Percentiles rank a stretch among this genome's conserved stretches.
Evolutionary conservation across 805 yeast species (phyloP).

Genomic region (Candida verbasci): DNA sequence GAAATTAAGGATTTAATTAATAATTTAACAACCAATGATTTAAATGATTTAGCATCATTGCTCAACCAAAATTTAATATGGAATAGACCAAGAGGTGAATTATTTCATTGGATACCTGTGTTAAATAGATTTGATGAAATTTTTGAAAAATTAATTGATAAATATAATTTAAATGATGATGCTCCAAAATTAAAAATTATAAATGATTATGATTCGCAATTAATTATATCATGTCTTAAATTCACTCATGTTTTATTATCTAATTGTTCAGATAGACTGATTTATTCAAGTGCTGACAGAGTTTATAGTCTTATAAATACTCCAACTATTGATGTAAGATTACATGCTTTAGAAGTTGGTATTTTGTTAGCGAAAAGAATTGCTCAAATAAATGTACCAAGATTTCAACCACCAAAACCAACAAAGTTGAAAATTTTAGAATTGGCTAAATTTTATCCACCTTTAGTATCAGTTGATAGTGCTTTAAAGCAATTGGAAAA

Average conservation of each 20-base stretch:
- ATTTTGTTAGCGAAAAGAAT: constrained; percentile 59
- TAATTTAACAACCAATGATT: constrained; percentile 33
- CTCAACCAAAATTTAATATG: constrained; percentile 41
- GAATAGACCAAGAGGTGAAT: constrained; percentile 64
- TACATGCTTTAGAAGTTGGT: constrained; percentile 58
- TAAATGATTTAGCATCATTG: constrained; percentile 35
- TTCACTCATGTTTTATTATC: constrained; percentile 64
- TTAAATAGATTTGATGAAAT: constrained; percentile 72
- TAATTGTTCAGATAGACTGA: constrained; percentile 61
- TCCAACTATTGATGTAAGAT: constrained; percentile 55
- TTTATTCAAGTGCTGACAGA: constrained; percentile 64
- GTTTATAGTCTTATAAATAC: constrained; percentile 55
- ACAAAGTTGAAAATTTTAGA: constrained; percentile 45
- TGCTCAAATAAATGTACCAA: constrained; percentile 40
- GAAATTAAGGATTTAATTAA: constrained; percentile 30
- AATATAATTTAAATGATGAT: constrained; percentile 48
- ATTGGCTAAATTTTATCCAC: constrained; percentile 55
- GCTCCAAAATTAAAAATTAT: constrained; percentile 45
- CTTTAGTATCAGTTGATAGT: constrained; percentile 34
- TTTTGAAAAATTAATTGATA: constrained; percentile 48
- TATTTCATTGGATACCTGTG: constrained; percentile 73
- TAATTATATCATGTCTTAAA: constrained; percentile 49
- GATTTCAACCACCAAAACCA: constrained; percentile 40
- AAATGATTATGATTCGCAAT: constrained; percentile 39
- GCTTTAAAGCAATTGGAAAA: constrained; percentile 16